phyloP scores from a whole-genome alignment of 371 early-diverging fungal species.

The Capniomyces stellatus region DNA sequence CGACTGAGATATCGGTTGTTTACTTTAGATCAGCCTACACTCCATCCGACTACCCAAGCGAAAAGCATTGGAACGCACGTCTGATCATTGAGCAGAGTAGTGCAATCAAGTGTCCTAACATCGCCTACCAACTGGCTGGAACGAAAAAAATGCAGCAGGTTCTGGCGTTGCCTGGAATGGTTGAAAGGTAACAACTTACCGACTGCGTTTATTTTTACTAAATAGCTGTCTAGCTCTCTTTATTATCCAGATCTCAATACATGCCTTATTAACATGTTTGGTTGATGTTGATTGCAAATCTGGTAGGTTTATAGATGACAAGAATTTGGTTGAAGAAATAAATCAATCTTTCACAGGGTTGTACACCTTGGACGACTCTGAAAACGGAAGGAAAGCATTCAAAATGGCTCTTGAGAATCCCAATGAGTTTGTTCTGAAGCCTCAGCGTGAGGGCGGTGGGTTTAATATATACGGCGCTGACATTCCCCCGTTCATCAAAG shows the following conservation, averaged over 20 bases:
- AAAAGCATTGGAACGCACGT: slow-evolving; percentile 62
- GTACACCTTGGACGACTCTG: slow-evolving; percentile 61
- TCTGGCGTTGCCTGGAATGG: slow-evolving; percentile 52
- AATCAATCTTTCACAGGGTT: slow-evolving; percentile 75
- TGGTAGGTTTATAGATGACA: slow-evolving; percentile 33
- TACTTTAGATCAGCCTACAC: slow-evolving; percentile 89
- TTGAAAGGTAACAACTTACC: slow-evolving; percentile 79
- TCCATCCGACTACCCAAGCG: slow-evolving; percentile 67
- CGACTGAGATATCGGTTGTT: slow-evolving; percentile 61
- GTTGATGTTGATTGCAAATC: too few species aligned
- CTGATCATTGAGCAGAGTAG: slow-evolving; percentile 59
- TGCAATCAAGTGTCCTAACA: slow-evolving; percentile 76
- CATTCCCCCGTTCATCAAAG: slow-evolving; percentile 35
- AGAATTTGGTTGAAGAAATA: slow-evolving; percentile 31
- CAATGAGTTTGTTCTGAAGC: slow-evolving; percentile 71
- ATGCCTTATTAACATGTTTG: background rate
- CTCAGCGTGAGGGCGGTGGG: slow-evolving; percentile 94
- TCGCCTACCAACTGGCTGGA: slow-evolving; percentile 87
- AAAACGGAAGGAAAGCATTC: slow-evolving; percentile 47
- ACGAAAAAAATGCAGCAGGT: slow-evolving; percentile 93
- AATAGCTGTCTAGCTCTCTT: too few species aligned
- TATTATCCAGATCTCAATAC: background rate
- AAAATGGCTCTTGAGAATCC: slow-evolving; percentile 43
- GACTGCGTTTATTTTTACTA: slow-evolving; percentile 4
- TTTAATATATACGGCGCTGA: slow-evolving; percentile 88